phyloP scores from a whole-genome alignment of 23 red algal species.

The Agarophyton chilense region DNA sequence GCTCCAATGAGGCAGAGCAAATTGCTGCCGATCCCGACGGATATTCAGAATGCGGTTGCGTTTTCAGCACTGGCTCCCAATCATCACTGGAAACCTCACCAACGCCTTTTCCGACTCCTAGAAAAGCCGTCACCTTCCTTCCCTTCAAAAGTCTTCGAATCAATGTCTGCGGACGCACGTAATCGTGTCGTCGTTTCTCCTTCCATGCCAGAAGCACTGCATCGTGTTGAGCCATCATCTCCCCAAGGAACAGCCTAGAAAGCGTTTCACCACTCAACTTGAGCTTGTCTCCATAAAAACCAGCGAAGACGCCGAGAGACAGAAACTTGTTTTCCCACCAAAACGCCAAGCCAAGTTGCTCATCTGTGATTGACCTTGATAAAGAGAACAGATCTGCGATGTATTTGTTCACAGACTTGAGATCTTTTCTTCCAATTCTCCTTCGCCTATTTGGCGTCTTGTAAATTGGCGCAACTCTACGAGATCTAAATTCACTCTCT shows the following conservation, averaged over 20 bases:
- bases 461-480: background rate
- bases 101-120: constrained; percentile 16
- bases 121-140: constrained; percentile 38
- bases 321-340: constrained; percentile 65
- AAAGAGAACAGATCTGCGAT: constrained; percentile 16
- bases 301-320: constrained; percentile 18
- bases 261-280: background rate
- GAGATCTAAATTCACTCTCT: background rate
- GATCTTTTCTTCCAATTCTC: background rate
- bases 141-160: constrained; percentile 46
- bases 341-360: background rate
- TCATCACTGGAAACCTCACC: background rate
- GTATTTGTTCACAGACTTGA: background rate
- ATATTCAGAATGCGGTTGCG: constrained; percentile 53
- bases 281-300: background rate
- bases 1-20: constrained; percentile 39
- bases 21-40: constrained; percentile 40
- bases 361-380: background rate
- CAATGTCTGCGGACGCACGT: constrained; percentile 24
- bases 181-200: constrained; percentile 41
- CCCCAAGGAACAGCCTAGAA: constrained; percentile 9
- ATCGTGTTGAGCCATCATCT: constrained; percentile 43
- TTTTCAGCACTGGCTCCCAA: constrained; percentile 37
- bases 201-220: constrained; percentile 44
- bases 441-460: constrained; percentile 17